phyloP scores from a whole-genome alignment of 2,329 filamentous ascomycete genomes.

The Penicillium hordei region DNA sequence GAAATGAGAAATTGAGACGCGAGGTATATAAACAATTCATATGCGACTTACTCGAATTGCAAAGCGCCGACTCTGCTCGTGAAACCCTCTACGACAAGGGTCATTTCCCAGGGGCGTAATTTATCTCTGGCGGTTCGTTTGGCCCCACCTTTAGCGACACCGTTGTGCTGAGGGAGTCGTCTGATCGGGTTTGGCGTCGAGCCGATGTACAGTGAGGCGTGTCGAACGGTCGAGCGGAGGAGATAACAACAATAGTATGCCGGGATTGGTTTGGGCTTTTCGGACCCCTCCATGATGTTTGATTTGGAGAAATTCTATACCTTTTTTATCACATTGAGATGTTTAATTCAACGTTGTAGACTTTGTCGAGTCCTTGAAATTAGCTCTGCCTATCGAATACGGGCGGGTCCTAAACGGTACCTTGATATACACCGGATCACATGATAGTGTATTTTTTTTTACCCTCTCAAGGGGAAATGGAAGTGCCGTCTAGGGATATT shows the following conservation, averaged over 20 bases:
- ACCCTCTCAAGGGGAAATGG: neutral
- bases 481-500: neutral
- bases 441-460: slow-evolving; percentile 4
- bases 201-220: slow-evolving; percentile 75
- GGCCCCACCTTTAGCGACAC: slow-evolving; percentile 76
- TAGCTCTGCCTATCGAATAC: slow-evolving; percentile 9
- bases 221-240: slow-evolving; percentile 75
- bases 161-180: slow-evolving; percentile 90
- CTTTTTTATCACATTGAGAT: neutral
- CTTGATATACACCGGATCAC: slow-evolving; percentile 11
- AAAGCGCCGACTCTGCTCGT: slow-evolving; percentile 81
- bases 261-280: slow-evolving; percentile 64
- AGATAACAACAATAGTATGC: slow-evolving; percentile 93
- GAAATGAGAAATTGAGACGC: slow-evolving; percentile 5
- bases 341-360: neutral
- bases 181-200: slow-evolving; percentile 86
- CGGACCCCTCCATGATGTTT: slow-evolving; percentile 22
- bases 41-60: slow-evolving; percentile 79
- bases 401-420: slow-evolving; percentile 6
- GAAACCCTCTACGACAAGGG: slow-evolving; percentile 81
- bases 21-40: slow-evolving; percentile 1
- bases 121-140: slow-evolving; percentile 66
- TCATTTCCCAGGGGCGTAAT: slow-evolving; percentile 88
- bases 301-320: neutral
- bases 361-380: slow-evolving; percentile 9